Evolutionary conservation across 768 basidiomycete genomes (phyloP).

Genomic region (Podaxis mareebaensis): DNA sequence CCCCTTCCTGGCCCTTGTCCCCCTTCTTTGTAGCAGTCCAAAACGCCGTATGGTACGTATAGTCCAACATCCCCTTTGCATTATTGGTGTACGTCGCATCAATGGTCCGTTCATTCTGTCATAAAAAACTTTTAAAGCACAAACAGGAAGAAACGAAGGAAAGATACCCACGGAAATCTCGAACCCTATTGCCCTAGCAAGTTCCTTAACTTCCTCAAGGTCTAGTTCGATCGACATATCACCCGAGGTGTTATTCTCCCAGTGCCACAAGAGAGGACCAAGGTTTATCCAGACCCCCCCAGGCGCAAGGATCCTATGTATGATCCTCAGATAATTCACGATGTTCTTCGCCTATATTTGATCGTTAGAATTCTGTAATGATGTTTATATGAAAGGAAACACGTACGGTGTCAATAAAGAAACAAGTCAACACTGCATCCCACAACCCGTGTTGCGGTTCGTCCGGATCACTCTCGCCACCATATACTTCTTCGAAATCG

Average conservation of each 20-base stretch:
- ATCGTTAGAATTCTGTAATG: neutral
- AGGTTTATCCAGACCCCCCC: constrained; percentile 94
- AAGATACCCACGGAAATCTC: constrained; percentile 65
- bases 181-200: constrained; percentile 78
- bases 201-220: constrained; percentile 82
- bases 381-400: neutral
- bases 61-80: constrained; percentile 75
- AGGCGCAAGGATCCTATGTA: constrained; percentile 78
- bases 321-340: constrained; percentile 85
- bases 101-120: constrained; percentile 77
- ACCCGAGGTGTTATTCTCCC: constrained; percentile 81
- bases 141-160: neutral
- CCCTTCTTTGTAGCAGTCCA: constrained; percentile 67
- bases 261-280: constrained; percentile 96
- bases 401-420: constrained; percentile 93
- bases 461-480: constrained; percentile 48
- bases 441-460: constrained; percentile 78
- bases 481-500: constrained; percentile 94
- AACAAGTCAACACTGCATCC: constrained; percentile 92
- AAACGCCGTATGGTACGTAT: constrained; percentile 82
- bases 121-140: neutral
- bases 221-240: constrained; percentile 87
- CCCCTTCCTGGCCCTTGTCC: neutral
- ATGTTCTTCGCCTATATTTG: constrained; percentile 82
- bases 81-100: constrained; percentile 89